Percentiles rank a stretch among this genome's conserved stretches.
Evolutionary conservation across 306 rosid genomes (phyloP).

Genomic region (Fagus crenata): DNA sequence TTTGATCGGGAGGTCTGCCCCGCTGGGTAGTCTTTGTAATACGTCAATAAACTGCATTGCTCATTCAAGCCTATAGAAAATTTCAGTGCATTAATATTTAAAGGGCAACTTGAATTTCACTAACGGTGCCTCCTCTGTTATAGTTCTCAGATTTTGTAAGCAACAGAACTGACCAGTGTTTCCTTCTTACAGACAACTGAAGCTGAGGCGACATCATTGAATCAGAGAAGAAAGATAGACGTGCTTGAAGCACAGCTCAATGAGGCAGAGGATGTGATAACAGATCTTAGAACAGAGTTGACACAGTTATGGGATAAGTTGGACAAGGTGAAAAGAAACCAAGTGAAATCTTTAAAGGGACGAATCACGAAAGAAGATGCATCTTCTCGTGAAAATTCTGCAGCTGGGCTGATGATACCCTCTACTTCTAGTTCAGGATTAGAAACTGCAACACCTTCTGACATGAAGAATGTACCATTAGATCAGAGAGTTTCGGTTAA

Average conservation of each 20-base stretch:
- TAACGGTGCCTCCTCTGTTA: background rate
- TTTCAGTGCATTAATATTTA: background rate
- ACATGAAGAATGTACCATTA: constrained; percentile 26
- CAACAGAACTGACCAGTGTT: background rate
- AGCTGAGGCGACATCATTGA: constrained; percentile 46
- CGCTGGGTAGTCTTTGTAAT: background rate
- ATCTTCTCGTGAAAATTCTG: constrained; percentile 26
- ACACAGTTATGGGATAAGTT: constrained; percentile 39
- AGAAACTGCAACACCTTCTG: constrained; percentile 35
- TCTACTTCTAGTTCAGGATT: constrained; percentile 30
- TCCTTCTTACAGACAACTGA: constrained; percentile 52
- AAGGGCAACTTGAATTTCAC: background rate
- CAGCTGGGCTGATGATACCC: constrained; percentile 18
- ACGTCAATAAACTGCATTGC: background rate
- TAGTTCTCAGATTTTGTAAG: constrained; percentile 6
- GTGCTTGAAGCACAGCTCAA: constrained; percentile 74
- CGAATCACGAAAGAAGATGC: constrained; percentile 27
- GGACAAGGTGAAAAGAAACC: constrained; percentile 47
- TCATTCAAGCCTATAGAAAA: background rate
- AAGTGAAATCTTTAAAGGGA: constrained; percentile 33
- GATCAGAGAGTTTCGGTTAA: constrained; percentile 29
- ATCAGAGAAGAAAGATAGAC: constrained; percentile 49
- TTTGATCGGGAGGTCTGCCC: background rate
- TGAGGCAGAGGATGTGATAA: constrained; percentile 74
- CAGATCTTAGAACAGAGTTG: constrained; percentile 68